These are phyloP conservation scores for Lasiosphaeriaceae sp. DNA, from an alignment of 495 filamentous ascomycete species.

Conservation along the genomic window DNA sequence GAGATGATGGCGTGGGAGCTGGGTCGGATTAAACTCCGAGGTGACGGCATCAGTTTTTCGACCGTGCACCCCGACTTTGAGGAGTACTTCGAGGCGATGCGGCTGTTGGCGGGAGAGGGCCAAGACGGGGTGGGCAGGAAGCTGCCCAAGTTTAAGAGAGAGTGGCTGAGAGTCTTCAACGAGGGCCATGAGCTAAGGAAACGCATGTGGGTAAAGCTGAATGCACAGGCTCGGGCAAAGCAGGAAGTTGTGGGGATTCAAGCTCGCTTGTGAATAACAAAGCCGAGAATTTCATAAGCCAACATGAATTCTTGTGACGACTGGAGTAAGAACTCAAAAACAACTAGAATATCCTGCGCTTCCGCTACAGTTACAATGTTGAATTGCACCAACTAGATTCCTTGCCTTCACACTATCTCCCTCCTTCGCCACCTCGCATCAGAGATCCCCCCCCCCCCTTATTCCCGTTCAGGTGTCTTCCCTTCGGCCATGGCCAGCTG, in stretches of 20 bases:
- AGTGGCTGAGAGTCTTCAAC: conserved; percentile 48
- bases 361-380: no score
- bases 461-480: no score
- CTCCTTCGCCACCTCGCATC: no score
- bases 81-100: conserved; percentile 51
- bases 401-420: no score
- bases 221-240: conserved; percentile 25
- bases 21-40: conserved; percentile 44
- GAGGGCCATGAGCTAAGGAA: conserved; percentile 47
- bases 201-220: conserved; percentile 45
- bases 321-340: no score
- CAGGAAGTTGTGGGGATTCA: background rate
- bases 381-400: no score
- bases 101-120: conserved; percentile 45
- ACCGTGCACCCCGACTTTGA: conserved; percentile 52
- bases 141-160: conserved; percentile 43
- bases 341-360: no score
- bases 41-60: conserved; percentile 48
- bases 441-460: no score
- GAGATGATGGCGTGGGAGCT: conserved; percentile 52
- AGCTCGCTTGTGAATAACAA: no score
- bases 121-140: conserved; percentile 32
- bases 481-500: no score
- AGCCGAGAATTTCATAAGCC: no score
- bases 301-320: no score